Evolutionary conservation across 495 filamentous ascomycete species (phyloP), one percentile per base, ranked within the genome.

Genomic region (Penicillium riverlandense): DNA sequence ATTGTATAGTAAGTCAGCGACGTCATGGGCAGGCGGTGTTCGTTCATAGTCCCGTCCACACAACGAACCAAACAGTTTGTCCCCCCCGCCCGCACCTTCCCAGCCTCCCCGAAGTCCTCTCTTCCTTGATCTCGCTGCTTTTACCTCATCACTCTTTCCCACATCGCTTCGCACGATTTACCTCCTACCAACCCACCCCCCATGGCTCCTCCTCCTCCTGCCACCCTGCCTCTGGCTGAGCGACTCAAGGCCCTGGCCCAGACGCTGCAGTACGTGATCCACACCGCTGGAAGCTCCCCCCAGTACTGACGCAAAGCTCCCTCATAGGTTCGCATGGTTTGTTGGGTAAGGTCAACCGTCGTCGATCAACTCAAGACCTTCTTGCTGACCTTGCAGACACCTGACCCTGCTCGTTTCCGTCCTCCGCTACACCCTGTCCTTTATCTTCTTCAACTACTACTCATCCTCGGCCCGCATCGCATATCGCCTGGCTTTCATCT

Each of bases 401-500:
- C 71, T 96, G 33, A 83, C 80, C 5, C 78, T 96, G 35, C 81
- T 98, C 44, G 57, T 95, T 40, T 89, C 81, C 51, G 84, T 90
- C 37, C 60, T 84, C 58, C 83, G 88, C 57, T 98, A 98, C 59
- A 61, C 72, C 43, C 50, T 97, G 37, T 88, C 88, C 31, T 89
- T 87, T 67, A 67, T 95, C 48, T 82, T 82, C 56, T 84, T 96
- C 73, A 89, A 88, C 69, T 85, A 74, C 59, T 83, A 82, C 58
- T 82, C 81, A 12, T 63, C 75, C 45, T 76, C 79, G 71, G 90
- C 91, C 28, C 71, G 75, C 41, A 79, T 94, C 61, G 82, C 82
- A 46, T 98, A 98, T 65, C 90, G 94, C 51, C 74, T 85, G 30
- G 85, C 90, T 34, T 98, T 97, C 63, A 43, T 96, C 43, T 80